Evolutionary conservation across 768 basidiomycete species (phyloP).

Genomic region (Mycena amicta): DNA sequence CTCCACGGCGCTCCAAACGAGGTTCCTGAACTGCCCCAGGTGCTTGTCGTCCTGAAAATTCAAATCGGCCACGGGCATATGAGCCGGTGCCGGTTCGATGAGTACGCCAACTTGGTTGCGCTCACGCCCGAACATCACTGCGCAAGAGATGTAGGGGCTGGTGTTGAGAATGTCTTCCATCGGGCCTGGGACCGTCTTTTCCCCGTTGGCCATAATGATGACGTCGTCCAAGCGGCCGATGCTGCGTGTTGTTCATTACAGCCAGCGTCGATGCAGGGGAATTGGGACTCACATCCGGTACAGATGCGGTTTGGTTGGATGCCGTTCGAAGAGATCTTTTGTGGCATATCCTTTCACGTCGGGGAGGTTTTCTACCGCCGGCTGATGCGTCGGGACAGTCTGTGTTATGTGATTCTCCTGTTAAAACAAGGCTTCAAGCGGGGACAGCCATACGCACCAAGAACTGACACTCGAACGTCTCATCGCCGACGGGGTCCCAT

Average conservation of each 20-base stretch:
- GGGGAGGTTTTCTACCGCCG: constrained; percentile 36
- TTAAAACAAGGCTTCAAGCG: background rate
- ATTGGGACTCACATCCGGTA: constrained; percentile 27
- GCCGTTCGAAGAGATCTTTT: constrained; percentile 30
- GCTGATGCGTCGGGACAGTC: constrained; percentile 27
- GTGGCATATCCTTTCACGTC: constrained; percentile 28
- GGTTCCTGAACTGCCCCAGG: constrained; percentile 29
- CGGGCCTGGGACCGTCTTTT: constrained; percentile 29
- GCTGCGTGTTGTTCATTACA: constrained; percentile 8
- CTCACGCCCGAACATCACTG: background rate
- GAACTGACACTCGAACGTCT: constrained; percentile 39
- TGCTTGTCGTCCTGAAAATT: constrained; percentile 15
- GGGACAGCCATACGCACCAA: constrained; percentile 32
- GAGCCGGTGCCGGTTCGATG: constrained; percentile 21
- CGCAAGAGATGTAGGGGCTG: constrained; percentile 12
- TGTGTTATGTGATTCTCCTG: constrained; percentile 18
- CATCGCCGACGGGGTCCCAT: constrained; percentile 41
- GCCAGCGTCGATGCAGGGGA: background rate
- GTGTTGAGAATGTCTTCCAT: constrained; percentile 21
- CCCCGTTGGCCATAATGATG: constrained; percentile 26
- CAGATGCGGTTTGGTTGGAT: constrained; percentile 30
- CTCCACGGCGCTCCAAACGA: constrained; percentile 39
- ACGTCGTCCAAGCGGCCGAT: constrained; percentile 32
- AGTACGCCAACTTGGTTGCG: constrained; percentile 20
- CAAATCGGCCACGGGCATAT: too few species aligned